Percentiles rank a stretch among this genome's conserved stretches.
Conservation (phyloP, 345 rosid species). For the Camelina neglecta region DNA sequence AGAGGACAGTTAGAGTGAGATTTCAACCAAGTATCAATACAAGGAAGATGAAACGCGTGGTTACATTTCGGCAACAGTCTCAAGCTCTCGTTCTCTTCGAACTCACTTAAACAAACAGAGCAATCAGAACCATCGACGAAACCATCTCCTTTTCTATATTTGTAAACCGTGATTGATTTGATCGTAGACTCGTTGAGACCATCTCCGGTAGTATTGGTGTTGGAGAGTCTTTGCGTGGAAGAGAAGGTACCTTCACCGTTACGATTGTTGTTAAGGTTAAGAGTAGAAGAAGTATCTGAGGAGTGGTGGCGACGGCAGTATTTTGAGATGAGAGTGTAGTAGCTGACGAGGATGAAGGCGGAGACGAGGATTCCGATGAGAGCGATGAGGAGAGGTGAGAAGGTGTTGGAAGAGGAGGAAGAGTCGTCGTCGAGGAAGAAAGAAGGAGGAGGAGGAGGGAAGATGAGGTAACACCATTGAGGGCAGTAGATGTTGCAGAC, state of each 20-base stretch:
- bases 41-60: conserved; percentile 87
- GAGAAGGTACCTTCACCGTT: not conserved
- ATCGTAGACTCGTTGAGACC: conserved; percentile 71
- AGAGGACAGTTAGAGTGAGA: conserved; percentile 89
- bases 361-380: conserved; percentile 69
- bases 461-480: conserved; percentile 77
- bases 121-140: conserved; percentile 68
- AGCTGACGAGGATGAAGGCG: conserved; percentile 73
- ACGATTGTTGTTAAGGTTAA: conserved; percentile 14
- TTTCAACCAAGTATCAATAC: conserved; percentile 85
- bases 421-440: conserved; percentile 4
- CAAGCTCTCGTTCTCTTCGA: conserved; percentile 69
- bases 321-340: conserved; percentile 74
- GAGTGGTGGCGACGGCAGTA: conserved; percentile 55
- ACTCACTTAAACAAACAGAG: conserved; percentile 78
- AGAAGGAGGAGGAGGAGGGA: conserved; percentile 85
- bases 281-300: not conserved
- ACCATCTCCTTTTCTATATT: conserved; percentile 60
- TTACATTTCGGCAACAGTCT: conserved; percentile 73
- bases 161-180: conserved; percentile 60
- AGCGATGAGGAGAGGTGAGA: conserved; percentile 80
- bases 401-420: conserved; percentile 62
- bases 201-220: not conserved
- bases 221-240: conserved; percentile 13
- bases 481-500: conserved; percentile 87